phyloP scores from a whole-genome alignment of 1,284 basidiomycete species.

The Cutaneotrichosporon dermatis region DNA sequence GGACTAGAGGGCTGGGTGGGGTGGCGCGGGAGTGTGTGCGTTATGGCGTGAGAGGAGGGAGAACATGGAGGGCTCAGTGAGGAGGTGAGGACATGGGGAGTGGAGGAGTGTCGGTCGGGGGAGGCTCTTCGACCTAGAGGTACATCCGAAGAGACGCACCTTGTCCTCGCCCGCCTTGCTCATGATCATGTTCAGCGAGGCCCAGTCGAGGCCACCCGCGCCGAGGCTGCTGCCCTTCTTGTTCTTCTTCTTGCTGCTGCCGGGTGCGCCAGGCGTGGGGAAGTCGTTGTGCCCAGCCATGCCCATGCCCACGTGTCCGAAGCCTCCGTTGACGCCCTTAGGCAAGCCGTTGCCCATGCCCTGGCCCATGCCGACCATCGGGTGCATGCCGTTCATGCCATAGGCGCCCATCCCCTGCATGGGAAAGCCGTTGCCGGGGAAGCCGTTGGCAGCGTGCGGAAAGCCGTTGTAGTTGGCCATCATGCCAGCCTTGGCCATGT shows the following conservation, averaged over 20 bases:
- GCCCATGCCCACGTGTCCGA: neutral
- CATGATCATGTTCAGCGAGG: slow-evolving; percentile 2
- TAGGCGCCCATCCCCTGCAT: too few relatives aligned
- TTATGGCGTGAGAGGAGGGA: too few relatives aligned
- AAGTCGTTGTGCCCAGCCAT: neutral
- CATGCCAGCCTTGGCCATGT: too few relatives aligned
- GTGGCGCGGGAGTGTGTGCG: neutral
- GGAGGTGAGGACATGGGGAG: neutral
- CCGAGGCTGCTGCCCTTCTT: neutral
- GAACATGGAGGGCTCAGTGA: too few relatives aligned
- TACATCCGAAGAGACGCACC: neutral
- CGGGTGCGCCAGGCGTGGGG: neutral
- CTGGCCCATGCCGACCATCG: neutral
- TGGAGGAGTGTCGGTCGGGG: too few relatives aligned
- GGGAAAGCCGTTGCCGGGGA: too few relatives aligned
- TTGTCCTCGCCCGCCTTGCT: neutral
- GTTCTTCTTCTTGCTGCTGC: neutral
- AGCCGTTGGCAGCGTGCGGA: too few relatives aligned
- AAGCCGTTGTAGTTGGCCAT: too few relatives aligned
- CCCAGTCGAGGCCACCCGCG: neutral
- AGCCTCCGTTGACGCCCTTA: neutral
- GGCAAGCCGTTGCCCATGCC: neutral
- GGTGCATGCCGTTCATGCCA: too few relatives aligned
- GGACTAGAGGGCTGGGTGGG: neutral
- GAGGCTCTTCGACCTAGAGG: too few relatives aligned